Evolutionary conservation across 176 grass and related monocot species (phyloP).

Genomic region (Musa schizocarpa): DNA sequence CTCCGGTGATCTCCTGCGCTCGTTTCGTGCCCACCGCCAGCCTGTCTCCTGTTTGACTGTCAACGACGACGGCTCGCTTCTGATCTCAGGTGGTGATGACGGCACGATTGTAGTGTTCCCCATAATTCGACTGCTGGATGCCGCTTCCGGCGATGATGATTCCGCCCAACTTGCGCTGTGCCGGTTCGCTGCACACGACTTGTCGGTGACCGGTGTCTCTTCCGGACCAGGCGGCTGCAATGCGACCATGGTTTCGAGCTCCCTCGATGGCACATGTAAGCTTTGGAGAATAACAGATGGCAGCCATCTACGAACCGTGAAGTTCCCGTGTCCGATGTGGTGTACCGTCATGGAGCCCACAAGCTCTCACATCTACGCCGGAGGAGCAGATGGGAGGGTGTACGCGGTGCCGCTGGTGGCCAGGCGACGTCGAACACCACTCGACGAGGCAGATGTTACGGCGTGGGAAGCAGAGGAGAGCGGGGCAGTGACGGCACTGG

Average conservation of each 20-base stretch:
- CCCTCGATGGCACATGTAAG: conserved; percentile 31
- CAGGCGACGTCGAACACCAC: neutral
- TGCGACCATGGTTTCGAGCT: conserved; percentile 12
- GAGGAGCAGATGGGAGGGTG: conserved; percentile 15
- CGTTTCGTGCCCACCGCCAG: conserved; percentile 11
- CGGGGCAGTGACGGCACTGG: neutral
- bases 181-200: conserved; percentile 4
- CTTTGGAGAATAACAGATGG: conserved; percentile 23
- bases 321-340: conserved; percentile 11
- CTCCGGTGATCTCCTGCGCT: neutral
- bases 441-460: too few species aligned
- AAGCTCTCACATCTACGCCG: conserved; percentile 6
- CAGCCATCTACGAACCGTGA: conserved; percentile 1
- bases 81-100: conserved; percentile 23
- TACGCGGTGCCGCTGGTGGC: conserved; percentile 8
- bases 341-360: neutral
- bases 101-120: conserved; percentile 15
- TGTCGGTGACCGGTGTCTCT: conserved; percentile 5
- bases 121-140: conserved; percentile 17
- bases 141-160: neutral
- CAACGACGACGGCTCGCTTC: conserved; percentile 28
- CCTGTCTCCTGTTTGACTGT: conserved; percentile 17
- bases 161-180: conserved; percentile 1
- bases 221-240: conserved; percentile 21
- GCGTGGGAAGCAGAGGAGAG: neutral